A percentile compares a stretch with the other conserved stretches of the same genome.
Conservation (phyloP, 805 yeast species). For the Hanseniaspora meyeri region DNA sequence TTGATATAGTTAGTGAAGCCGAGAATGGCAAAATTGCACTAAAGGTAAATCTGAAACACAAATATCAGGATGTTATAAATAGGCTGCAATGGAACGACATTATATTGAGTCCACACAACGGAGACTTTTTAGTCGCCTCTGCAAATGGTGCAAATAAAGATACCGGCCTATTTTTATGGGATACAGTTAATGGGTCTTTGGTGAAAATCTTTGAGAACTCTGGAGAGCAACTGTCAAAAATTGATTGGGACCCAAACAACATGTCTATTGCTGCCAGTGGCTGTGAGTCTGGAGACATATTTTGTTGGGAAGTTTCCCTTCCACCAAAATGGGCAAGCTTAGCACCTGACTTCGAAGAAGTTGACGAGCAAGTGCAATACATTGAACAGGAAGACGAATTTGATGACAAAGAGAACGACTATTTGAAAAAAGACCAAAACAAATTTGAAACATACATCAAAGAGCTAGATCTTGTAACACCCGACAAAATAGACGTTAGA, state of each 20-base stretch:
- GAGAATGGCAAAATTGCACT: slow-evolving; percentile 15
- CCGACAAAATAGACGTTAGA: slow-evolving; percentile 57
- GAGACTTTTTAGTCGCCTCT: slow-evolving; percentile 79
- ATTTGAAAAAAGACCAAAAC: slow-evolving; percentile 45
- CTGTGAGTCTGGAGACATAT: slow-evolving; percentile 68
- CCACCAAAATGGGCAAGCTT: slow-evolving; percentile 94
- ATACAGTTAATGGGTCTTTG: slow-evolving; percentile 74
- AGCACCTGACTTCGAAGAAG: slow-evolving; percentile 92
- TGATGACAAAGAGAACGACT: slow-evolving; percentile 62
- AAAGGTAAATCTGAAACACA: slow-evolving; percentile 60
- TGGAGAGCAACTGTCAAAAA: slow-evolving; percentile 61
- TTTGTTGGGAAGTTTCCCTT: slow-evolving; percentile 66
- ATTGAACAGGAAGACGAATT: slow-evolving; percentile 85
- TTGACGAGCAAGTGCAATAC: slow-evolving; percentile 82
- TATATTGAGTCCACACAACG: slow-evolving; percentile 55
- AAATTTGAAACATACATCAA: slow-evolving; percentile 43
- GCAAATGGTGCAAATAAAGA: slow-evolving; percentile 62
- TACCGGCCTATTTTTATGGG: slow-evolving; percentile 88
- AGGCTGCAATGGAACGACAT: slow-evolving; percentile 79
- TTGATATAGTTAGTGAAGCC: slow-evolving; percentile 15
- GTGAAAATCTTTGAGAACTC: slow-evolving; percentile 85
- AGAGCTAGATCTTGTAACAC: slow-evolving; percentile 50
- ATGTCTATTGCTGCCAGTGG: slow-evolving; percentile 77
- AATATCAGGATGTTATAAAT: slow-evolving; percentile 83
- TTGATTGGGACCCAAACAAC: slow-evolving; percentile 70